phyloP scores from a whole-genome alignment of 768 basidiomycete genomes.

The Phaeotremella fagi region DNA sequence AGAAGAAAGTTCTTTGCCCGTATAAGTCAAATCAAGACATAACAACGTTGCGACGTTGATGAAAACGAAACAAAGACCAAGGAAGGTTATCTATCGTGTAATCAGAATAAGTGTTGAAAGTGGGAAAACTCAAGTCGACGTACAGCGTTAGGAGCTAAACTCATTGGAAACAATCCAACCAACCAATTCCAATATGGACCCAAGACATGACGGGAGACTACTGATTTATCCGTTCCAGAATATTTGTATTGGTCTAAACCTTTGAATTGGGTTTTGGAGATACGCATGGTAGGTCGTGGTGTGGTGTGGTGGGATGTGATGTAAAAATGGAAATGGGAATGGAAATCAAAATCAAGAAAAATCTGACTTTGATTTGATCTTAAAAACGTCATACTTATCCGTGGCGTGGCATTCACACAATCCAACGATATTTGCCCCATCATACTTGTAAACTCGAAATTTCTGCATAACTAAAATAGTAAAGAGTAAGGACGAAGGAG shows the following conservation, averaged over 20 bases:
- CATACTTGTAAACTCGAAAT: no score
- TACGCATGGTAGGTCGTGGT: constrained; percentile 22
- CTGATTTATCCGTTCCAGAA: constrained; percentile 72
- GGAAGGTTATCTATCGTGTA: constrained; percentile 71
- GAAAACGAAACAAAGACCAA: constrained; percentile 73
- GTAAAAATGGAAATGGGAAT: neutral
- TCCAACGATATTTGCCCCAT: no score
- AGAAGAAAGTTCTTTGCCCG: constrained; percentile 53
- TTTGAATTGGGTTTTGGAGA: constrained; percentile 63
- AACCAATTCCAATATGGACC: constrained; percentile 89
- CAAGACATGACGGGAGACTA: constrained; percentile 53
- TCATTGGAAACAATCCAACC: constrained; percentile 77
- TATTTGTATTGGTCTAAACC: constrained; percentile 75
- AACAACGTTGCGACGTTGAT: constrained; percentile 78
- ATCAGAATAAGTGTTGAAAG: neutral
- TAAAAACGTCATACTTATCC: no score
- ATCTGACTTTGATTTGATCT: no score
- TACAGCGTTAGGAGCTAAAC: constrained; percentile 84
- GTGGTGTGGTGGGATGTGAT: neutral
- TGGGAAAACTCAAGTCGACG: no score
- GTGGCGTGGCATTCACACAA: no score
- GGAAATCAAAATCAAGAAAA: no score
- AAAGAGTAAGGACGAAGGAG: no score
- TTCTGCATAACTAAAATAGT: no score
- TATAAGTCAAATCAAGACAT: constrained; percentile 66